Base-by-base conservation (phyloP, 2,329 filamentous ascomycete genomes). In the Penicillium sp. region DNA sequence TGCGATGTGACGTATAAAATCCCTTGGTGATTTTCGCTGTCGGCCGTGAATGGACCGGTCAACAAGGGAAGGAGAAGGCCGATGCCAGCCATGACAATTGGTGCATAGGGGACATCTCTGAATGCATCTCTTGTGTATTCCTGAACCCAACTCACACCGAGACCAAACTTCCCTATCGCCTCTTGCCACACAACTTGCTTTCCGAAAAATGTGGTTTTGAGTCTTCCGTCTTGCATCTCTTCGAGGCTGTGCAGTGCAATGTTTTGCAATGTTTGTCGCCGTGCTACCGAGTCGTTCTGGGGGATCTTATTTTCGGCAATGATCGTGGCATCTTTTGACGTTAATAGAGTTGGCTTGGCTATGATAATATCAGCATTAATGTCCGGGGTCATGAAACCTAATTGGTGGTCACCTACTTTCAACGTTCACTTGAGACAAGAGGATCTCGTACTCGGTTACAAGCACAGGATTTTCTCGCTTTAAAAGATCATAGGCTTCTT, bases 1-100 rank as follows among this genome's bases (percentile, higher is more conserved):
- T 67, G 67, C 8, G 64, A 53, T 4, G 67, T 69, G 21, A 74
- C 68, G 48, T 74, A 73, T 11, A 52, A 54, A 29, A 77, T 69
- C 0, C 73, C 73, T 9, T 68, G 56, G 2, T 38, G 31, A 46
- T 72, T 72, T 10, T 68, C 72, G 40, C 64, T 63, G 0, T 68
- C 57, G 9, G 62, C 70, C 1, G 58, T 57, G 7, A 16, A 51
- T 4, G 66, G 67, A 42, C 69, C 72, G 7, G 61, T 71, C 39
- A 76, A 63, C 3, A 75, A 60, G 0, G 72, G 72, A 1, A 76
- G 65, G 40, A 75, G 43, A 16, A 74, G 46, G 14, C 36, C 36
- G 8, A 54, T 46, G 3, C 46, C 52, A 22, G 43, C 52, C 47
- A 47, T 50, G 4, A 43, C 52, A n/a, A 43, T 43, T 8, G 52